phyloP scores from a whole-genome alignment of 1,284 basidiomycete species.

The Ganoderma multipileum region DNA sequence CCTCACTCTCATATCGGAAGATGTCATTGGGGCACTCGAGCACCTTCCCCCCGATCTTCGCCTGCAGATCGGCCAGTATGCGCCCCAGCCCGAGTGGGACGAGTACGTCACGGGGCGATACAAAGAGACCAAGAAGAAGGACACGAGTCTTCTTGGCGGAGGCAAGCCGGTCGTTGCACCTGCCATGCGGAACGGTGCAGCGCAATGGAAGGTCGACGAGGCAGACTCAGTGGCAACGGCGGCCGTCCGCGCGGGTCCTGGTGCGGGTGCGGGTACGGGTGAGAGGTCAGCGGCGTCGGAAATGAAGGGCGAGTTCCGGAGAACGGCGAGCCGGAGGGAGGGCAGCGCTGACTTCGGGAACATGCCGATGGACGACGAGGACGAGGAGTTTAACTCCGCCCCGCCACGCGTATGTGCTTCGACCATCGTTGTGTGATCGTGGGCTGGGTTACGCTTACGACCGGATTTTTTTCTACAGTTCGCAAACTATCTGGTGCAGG shows the following conservation, averaged over 20 bases:
- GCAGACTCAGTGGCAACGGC: constrained; percentile 52
- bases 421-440: neutral
- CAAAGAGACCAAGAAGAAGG: constrained; percentile 84
- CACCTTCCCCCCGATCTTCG: constrained; percentile 87
- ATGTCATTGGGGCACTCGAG: constrained; percentile 85
- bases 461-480: constrained; percentile 54
- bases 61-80: constrained; percentile 65
- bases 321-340: constrained; percentile 54
- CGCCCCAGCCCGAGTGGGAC: constrained; percentile 86
- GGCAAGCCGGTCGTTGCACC: constrained; percentile 71
- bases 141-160: constrained; percentile 84
- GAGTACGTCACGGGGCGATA: constrained; percentile 86
- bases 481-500: constrained; percentile 75
- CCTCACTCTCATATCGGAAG: constrained; percentile 91
- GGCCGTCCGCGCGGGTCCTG: constrained; percentile 26
- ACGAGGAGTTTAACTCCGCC: constrained; percentile 43
- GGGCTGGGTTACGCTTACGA: neutral
- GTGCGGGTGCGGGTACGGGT: constrained; percentile 23
- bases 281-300: constrained; percentile 34
- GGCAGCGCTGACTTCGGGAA: constrained; percentile 74
- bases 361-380: constrained; percentile 55
- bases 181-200: constrained; percentile 42
- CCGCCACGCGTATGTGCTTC: constrained; percentile 57
- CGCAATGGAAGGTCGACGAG: constrained; percentile 77
- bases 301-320: constrained; percentile 63